Conservation (phyloP, 148 eudicot species). For the Hydrangea macrophylla region DNA sequence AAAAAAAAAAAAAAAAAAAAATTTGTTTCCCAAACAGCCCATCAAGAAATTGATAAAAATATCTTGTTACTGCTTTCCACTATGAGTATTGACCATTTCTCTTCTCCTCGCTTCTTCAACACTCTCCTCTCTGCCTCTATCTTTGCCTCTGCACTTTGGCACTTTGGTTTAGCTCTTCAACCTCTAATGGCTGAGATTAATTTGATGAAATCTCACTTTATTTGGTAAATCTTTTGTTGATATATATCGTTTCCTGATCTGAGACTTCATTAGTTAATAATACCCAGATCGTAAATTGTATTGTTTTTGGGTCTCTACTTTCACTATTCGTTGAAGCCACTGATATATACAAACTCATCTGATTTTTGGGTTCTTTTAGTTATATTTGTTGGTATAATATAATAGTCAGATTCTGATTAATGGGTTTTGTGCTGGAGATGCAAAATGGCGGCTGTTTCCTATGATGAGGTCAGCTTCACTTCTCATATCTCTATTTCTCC, state of each 20-base stretch:
- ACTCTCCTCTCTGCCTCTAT: not conserved
- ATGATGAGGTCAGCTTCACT: constrained; percentile 27
- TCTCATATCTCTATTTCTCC: constrained; percentile 13
- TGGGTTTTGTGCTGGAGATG: constrained; percentile 27
- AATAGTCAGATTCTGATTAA: constrained; percentile 14
- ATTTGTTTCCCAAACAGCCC: constrained; percentile 10
- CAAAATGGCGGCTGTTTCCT: constrained; percentile 27
- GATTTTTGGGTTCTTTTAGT: constrained; percentile 17
- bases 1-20: too few species aligned
- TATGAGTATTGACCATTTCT: not conserved
- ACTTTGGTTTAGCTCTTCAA: constrained; percentile 12
- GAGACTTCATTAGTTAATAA: constrained; percentile 10
- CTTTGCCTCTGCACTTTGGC: constrained; percentile 13
- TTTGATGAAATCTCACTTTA: constrained; percentile 14
- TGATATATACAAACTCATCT: constrained; percentile 16
- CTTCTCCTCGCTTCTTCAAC: not conserved
- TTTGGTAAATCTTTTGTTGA: not conserved
- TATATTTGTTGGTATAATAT: constrained; percentile 8
- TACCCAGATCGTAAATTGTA: constrained; percentile 16
- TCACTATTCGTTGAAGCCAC: constrained; percentile 6
- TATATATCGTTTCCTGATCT: constrained; percentile 19
- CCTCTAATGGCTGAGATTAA: constrained; percentile 13
- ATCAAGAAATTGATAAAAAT: not conserved
- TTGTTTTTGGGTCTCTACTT: constrained; percentile 13
- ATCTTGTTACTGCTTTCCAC: constrained; percentile 8